These are phyloP conservation scores for Climacium dendroides DNA, from an alignment of 225 moss, liverwort and hornwort genomes.

Conservation along the genomic window DNA sequence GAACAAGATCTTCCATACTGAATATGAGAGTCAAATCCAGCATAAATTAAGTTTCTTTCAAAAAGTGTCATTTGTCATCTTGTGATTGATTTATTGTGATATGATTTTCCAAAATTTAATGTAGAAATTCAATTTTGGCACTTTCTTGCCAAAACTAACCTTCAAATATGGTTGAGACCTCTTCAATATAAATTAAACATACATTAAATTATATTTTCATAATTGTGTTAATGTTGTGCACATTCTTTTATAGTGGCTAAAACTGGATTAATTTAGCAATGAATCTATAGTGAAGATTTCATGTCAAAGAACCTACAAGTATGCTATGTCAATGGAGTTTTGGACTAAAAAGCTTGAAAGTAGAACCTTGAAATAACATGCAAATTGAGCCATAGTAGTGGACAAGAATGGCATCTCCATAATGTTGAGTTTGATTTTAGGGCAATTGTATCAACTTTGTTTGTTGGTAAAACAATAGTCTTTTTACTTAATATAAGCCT, in stretches of 20 bases:
- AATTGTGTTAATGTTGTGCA: background rate
- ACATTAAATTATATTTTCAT: background rate
- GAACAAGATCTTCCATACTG: accelerated
- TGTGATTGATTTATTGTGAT: background rate
- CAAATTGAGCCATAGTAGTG: background rate
- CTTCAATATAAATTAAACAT: background rate
- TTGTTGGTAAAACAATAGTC: background rate
- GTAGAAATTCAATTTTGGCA: background rate
- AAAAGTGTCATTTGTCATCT: background rate
- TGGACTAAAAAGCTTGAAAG: background rate
- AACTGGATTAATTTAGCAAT: background rate
- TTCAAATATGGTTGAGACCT: background rate
- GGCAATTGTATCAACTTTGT: background rate
- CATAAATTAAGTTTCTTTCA: background rate
- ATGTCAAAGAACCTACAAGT: background rate
- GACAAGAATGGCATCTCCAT: accelerated
- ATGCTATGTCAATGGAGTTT: background rate
- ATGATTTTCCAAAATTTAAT: background rate
- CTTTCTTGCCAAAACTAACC: background rate
- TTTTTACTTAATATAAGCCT: background rate
- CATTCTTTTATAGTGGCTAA: background rate
- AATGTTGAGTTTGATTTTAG: accelerated
- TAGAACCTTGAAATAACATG: background rate
- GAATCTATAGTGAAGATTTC: background rate
- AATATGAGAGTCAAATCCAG: accelerated